phyloP scores from a whole-genome alignment of 768 basidiomycete species.

The Kwoniella mangroviensis region DNA sequence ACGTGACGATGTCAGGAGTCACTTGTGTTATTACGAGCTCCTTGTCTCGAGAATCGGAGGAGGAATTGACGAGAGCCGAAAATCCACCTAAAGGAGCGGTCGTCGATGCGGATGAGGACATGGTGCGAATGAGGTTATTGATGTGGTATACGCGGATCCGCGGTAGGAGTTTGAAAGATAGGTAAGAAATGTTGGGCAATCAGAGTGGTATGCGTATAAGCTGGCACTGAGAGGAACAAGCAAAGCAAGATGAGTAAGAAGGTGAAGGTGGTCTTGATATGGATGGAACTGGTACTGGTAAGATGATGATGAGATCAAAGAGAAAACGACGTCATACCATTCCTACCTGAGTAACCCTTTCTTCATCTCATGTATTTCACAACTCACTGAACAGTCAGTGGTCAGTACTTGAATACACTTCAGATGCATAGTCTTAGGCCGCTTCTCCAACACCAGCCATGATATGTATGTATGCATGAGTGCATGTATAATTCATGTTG shows the following conservation, averaged over 20 bases:
- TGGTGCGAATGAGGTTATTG: not conserved
- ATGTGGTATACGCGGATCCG: not conserved
- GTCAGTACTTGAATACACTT: too few species aligned
- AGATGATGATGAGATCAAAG: not conserved
- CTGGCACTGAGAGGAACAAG: not conserved
- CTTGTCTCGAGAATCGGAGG: conserved; percentile 41
- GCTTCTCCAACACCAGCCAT: too few species aligned
- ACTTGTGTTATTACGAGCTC: conserved; percentile 56
- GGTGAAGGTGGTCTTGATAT: too few species aligned
- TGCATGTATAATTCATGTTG: too few species aligned
- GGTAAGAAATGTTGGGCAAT: conserved; percentile 2
- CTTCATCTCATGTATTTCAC: too few species aligned
- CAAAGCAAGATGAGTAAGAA: not conserved
- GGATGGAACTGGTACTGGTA: too few species aligned
- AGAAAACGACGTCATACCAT: not conserved
- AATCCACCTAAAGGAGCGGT: conserved; percentile 14
- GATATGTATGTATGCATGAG: too few species aligned
- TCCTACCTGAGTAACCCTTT: too few species aligned
- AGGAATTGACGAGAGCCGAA: conserved; percentile 17
- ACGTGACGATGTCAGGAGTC: conserved; percentile 54
- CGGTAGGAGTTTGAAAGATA: not conserved
- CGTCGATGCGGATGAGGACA: conserved; percentile 9
- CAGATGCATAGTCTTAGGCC: too few species aligned
- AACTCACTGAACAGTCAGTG: too few species aligned
- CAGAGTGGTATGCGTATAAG: not conserved